Base-by-base conservation (phyloP, 495 filamentous ascomycete genomes). In the Cercophora newfieldiana region DNA sequence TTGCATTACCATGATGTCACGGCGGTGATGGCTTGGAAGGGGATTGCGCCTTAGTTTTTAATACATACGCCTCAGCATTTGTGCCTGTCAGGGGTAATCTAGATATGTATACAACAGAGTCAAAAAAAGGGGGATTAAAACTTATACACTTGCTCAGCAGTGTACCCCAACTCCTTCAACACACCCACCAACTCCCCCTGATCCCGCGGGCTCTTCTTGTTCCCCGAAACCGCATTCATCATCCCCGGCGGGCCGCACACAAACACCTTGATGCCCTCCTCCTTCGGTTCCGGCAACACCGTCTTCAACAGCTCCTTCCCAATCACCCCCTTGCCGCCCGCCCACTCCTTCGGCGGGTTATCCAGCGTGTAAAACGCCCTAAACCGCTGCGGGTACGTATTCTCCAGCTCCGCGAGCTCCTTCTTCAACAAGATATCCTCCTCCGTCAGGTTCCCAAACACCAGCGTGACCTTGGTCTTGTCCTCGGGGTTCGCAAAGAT, bases 401-500 rank as follows among this genome's bases (percentile, higher is more conserved):
- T 96, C 84, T 97, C 94, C 58, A 98, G 82, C 25, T 90, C 78
- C 54, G 89, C 83, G 24, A 93, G 84, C 82, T 97, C 92, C 66
- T 86, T 82, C 86, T 92, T 94, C 72, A 97, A 79, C 28, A 98
- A 83, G 63, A 97, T 94, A 71, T 98, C 94, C 47, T 93, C 86
- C 80, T 97, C 91, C 24, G 73, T 82, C 55, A 96, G 79, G 77
- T 97, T 97, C 69, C 91, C 94, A 75, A 94, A 97, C 18, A 98
- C 87, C 16, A 98, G 86, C 21, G 94, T 97, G 30, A 98, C 92
- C 83, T 97, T 96, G 72, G 94, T 97, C 86, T 91, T 90, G 82
- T 97, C 94, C 28, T 94, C 88, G 50, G 94, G 94, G 85, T 97
- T 96, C 79, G 88, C 91, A 88, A 97, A 95, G 82, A 98, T 96